Percentiles rank a stretch among this genome's conserved stretches.
phyloP scores from a whole-genome alignment of 2,329 filamentous ascomycete genomes.

The Ramichloridium luteum region DNA sequence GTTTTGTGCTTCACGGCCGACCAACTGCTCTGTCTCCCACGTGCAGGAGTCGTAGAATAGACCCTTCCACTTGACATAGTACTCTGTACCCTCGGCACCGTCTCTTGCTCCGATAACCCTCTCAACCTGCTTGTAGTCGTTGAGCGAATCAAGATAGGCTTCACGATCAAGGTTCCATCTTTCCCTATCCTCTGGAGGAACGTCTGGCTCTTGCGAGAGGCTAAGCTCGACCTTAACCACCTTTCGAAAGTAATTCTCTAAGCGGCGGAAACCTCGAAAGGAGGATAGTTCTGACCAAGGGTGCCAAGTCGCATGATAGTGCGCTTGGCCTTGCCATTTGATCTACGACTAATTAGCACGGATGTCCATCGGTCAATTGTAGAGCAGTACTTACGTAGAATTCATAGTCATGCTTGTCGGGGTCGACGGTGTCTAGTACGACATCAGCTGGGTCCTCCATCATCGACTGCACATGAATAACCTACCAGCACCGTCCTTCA shows the following conservation, averaged over 20 bases:
- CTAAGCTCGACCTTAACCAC: conserved; percentile 68
- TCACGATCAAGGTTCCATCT: conserved; percentile 94
- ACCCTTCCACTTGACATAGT: conserved; percentile 81
- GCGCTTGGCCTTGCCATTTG: conserved; percentile 94
- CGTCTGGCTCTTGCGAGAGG: conserved; percentile 59
- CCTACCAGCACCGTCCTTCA: conserved; percentile 50
- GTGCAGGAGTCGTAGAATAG: conserved; percentile 89
- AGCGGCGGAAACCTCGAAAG: conserved; percentile 72
- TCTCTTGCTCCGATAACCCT: conserved; percentile 76
- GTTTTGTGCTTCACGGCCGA: conserved; percentile 67
- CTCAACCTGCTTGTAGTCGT: conserved; percentile 86
- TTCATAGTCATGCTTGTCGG: conserved; percentile 67
- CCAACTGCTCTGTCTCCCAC: conserved; percentile 69
- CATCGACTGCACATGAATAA: too few species aligned
- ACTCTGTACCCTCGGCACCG: conserved; percentile 70
- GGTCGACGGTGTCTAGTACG: conserved; percentile 22
- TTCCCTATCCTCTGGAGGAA: conserved; percentile 74
- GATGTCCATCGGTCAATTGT: background rate
- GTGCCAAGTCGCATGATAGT: conserved; percentile 95
- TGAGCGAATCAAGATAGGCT: conserved; percentile 73
- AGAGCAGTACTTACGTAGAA: conserved; percentile 42
- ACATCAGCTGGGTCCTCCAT: too few species aligned
- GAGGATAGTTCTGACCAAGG: conserved; percentile 59
- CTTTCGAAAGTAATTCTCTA: conserved; percentile 92
- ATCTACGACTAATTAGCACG: conserved; percentile 47